These are phyloP conservation scores for Phytophthora tubulina DNA, from an alignment of 352 stramenopile species.

Conservation along the genomic window DNA sequence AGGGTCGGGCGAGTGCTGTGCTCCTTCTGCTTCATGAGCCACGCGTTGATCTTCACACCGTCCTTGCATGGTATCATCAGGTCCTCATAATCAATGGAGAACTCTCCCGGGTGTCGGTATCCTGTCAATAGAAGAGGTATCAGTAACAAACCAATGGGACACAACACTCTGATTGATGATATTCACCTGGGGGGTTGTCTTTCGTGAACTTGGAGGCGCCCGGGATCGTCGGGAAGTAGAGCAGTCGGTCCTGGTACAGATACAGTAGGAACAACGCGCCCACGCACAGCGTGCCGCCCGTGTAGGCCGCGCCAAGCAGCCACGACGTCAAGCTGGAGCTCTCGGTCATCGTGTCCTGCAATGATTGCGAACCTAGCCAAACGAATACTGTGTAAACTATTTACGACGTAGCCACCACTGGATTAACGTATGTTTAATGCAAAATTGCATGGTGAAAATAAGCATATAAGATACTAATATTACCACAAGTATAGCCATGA, in stretches of 20 bases:
- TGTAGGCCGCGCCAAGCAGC: conserved; percentile 72
- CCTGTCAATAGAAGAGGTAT: conserved; percentile 41
- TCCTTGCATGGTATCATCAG: conserved; percentile 88
- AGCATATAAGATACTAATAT: not conserved
- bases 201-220: conserved; percentile 82
- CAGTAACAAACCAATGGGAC: conserved; percentile 1
- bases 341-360: conserved; percentile 46
- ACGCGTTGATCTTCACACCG: conserved; percentile 91
- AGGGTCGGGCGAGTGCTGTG: conserved; percentile 77
- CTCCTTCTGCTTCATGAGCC: conserved; percentile 92
- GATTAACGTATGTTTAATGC: not conserved
- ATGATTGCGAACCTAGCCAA: conserved; percentile 14
- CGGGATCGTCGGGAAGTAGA: conserved; percentile 87
- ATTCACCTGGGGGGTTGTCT: conserved; percentile 77
- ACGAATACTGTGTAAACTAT: not conserved
- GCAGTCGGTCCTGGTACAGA: conserved; percentile 82
- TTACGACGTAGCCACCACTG: conserved; percentile 10
- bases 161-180: not conserved
- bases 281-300: conserved; percentile 64
- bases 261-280: conserved; percentile 80
- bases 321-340: conserved; percentile 60
- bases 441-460: not conserved
- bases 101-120: conserved; percentile 90
- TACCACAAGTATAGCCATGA: conserved; percentile 3
- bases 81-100: conserved; percentile 91